Evolutionary conservation across 495 filamentous ascomycete species (phyloP), one percentile per base, ranked within the genome.

Genomic region (Astrothelium macrocarpum): DNA sequence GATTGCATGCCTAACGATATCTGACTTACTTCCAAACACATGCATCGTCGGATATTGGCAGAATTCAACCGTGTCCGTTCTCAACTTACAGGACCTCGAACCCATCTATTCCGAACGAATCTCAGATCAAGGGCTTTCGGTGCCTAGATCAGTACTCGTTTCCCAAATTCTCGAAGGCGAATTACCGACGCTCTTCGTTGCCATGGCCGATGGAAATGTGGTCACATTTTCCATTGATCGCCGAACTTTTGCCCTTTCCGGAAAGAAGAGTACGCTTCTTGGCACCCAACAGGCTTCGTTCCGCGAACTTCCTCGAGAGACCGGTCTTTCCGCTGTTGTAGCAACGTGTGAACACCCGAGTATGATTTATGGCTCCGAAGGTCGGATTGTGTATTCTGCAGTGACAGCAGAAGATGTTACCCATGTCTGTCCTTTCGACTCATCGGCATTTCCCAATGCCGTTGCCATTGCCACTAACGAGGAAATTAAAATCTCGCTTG

Each of bases 201-300:
- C 91, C n/a, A 90, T 96, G 85, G 90, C 93, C 25, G 93, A 97
- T 74, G 94, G 94, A 28, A 89, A 88, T 68, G 88, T 99, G 11
- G 82, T 94, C 58, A 96, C 88, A 1, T 99, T 92, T 73, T 81
- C 82, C 39, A 77, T 95, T n/a, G 80, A 90, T 39, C 69, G 79
- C 0, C 43, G 69, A 0, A 79, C 82, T 46, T 80, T 81, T 65
- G 73, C 80, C 5, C 76, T 97, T 10, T 87, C 84, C 0, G 79
- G 82, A 1, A 86, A 85, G 70, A 95, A 90, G 72, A 89, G 84
- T 68, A 85, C 95, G 31, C 81, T 96, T 25, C 80, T 99, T 46
- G 95, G 95, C 11, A 92, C 90, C 28, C 85, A 92, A 65, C 85
- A 94, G 66, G 85, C 92, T 1, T 85, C 79, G 10, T 88, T 99